These are phyloP conservation scores for Arthrobotrys pseudoclavata DNA, from an alignment of 2,329 filamentous ascomycete species.

Conservation along the genomic window DNA sequence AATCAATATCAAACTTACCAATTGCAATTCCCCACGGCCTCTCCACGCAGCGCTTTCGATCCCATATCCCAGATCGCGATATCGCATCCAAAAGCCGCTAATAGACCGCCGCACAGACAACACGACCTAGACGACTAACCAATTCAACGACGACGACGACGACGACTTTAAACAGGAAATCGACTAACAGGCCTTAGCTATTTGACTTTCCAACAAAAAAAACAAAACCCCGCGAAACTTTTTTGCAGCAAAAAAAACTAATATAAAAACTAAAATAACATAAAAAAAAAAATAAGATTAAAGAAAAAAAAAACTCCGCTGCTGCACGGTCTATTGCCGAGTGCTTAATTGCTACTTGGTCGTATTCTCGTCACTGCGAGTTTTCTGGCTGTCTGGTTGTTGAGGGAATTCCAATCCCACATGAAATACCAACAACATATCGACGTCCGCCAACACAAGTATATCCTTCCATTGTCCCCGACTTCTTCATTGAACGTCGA, in stretches of 20 bases:
- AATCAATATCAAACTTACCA: constrained; percentile 14
- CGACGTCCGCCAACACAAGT: constrained; percentile 30
- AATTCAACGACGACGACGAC: constrained; percentile 1
- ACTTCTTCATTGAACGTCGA: constrained; percentile 60
- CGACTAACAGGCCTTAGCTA: constrained; percentile 31
- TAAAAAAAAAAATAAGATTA: neutral
- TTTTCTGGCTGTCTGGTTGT: constrained; percentile 57
- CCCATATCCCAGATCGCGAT: constrained; percentile 8
- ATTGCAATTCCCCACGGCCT: constrained; percentile 37
- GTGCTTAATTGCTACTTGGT: constrained; percentile 57
- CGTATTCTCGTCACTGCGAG: constrained; percentile 54
- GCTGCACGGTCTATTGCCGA: constrained; percentile 54
- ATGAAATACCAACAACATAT: constrained; percentile 20
- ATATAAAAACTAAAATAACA: constrained; percentile 24
- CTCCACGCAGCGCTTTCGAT: constrained; percentile 17
- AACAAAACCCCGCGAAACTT: neutral
- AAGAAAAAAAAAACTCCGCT: constrained; percentile 16
- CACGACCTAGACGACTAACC: constrained; percentile 52
- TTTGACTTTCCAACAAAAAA: constrained; percentile 20
- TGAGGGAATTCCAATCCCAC: constrained; percentile 37
- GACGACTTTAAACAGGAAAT: constrained; percentile 30
- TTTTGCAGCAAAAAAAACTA: constrained; percentile 1
- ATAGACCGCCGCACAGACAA: constrained; percentile 42
- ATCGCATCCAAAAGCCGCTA: constrained; percentile 29
- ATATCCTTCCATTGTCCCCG: constrained; percentile 5